Percentiles rank a stretch among this genome's conserved stretches.
phyloP scores from a whole-genome alignment of 2,329 filamentous ascomycete genomes.

The Diaporthe citriasiana region DNA sequence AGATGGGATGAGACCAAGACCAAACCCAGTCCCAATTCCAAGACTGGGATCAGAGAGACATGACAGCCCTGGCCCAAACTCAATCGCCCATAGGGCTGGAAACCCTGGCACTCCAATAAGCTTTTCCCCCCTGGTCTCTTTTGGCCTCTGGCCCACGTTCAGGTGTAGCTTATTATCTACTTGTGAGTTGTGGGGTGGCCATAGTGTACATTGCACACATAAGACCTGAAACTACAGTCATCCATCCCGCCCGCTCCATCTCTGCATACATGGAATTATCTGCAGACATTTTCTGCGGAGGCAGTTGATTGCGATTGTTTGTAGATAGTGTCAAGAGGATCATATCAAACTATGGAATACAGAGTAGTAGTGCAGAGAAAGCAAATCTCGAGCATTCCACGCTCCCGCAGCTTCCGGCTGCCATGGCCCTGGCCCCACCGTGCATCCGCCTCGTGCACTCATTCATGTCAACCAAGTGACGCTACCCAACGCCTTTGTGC shows the following conservation, averaged over 20 bases:
- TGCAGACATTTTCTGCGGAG: not conserved
- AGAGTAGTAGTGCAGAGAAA: not conserved
- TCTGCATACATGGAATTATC: not conserved
- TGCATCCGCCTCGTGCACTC: not conserved
- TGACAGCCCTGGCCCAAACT: constrained; percentile 24
- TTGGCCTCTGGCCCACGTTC: not conserved
- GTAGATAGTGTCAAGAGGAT: not conserved
- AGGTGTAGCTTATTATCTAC: not conserved
- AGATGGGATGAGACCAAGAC: constrained; percentile 32
- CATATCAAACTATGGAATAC: not conserved
- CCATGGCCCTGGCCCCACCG: not conserved
- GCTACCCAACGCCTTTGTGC: not conserved
- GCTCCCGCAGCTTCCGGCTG: constrained; percentile 16
- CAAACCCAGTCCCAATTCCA: constrained; percentile 4
- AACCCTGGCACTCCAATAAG: not conserved
- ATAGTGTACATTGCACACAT: not conserved
- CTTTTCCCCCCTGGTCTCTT: not conserved
- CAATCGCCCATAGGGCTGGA: constrained; percentile 26
- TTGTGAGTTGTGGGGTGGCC: not conserved
- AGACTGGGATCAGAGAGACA: constrained; percentile 10
- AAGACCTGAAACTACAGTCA: not conserved
- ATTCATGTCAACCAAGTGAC: not conserved
- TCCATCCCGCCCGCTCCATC: not conserved
- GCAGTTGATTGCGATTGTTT: not conserved
- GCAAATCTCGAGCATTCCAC: not conserved